Conservation (phyloP, 495 filamentous ascomycete genomes). For the Podospora pseudocomata region DNA sequence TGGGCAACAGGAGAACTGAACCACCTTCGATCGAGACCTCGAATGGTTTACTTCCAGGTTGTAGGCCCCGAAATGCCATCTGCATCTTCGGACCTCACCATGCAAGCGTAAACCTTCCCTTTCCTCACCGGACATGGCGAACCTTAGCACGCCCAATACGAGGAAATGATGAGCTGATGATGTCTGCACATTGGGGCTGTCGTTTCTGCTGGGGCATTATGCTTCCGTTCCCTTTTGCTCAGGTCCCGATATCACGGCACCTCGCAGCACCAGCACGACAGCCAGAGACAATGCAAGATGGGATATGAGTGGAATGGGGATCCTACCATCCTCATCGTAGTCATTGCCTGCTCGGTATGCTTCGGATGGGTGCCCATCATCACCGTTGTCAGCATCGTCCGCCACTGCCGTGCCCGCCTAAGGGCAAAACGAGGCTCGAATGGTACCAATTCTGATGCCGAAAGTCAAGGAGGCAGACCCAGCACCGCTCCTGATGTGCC, state of each 20-base stretch:
- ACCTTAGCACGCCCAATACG: neutral
- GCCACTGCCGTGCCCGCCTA: slow-evolving; percentile 6
- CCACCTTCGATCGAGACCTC: too few species aligned
- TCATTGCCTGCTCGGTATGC: slow-evolving; percentile 19
- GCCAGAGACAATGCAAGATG: slow-evolving; percentile 17
- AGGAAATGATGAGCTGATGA: neutral
- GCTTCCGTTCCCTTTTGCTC: neutral
- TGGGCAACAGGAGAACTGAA: too few species aligned
- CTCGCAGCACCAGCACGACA: neutral
- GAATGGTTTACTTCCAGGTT: neutral
- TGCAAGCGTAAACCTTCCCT: neutral
- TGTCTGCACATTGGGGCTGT: neutral
- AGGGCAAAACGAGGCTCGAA: slow-evolving; percentile 11
- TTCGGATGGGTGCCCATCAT: slow-evolving; percentile 24
- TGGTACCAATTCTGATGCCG: slow-evolving; percentile 5
- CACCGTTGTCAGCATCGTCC: slow-evolving; percentile 14
- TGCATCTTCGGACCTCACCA: neutral
- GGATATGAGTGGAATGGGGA: slow-evolving; percentile 13
- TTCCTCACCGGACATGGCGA: neutral
- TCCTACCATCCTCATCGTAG: slow-evolving; percentile 11
- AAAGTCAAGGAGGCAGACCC: slow-evolving; percentile 6
- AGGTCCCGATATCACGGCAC: neutral
- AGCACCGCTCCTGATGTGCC: slow-evolving; percentile 15
- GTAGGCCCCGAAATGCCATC: neutral
- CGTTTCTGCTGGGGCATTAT: neutral